A percentile compares a stretch with the other conserved stretches of the same genome.
Evolutionary conservation across 257 asterid species (phyloP).

Genomic region (Scutellaria barbata): DNA sequence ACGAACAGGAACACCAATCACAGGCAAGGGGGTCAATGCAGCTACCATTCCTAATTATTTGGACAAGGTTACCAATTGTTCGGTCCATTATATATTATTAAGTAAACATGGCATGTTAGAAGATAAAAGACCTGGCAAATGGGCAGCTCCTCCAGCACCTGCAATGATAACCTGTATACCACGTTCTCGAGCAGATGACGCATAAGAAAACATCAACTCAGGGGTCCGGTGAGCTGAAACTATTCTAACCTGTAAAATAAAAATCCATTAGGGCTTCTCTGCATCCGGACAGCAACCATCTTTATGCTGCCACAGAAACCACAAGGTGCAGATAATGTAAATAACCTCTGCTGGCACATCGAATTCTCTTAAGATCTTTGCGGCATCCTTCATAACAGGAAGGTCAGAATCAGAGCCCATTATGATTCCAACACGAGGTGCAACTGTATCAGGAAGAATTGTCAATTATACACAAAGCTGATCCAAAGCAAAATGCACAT

Average conservation of each 20-base stretch:
- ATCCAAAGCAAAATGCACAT: conserved; percentile 9
- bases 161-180: conserved; percentile 96
- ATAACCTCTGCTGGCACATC: conserved; percentile 85
- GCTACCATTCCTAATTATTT: conserved; percentile 87
- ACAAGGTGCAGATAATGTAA: conserved; percentile 16
- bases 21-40: conserved; percentile 95
- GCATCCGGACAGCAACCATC: neutral
- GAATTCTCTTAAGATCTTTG: conserved; percentile 76
- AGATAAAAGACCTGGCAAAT: conserved; percentile 75
- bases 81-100: neutral
- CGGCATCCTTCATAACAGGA: conserved; percentile 99
- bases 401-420: conserved; percentile 99
- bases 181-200: conserved; percentile 83
- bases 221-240: conserved; percentile 99
- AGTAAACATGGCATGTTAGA: conserved; percentile 4
- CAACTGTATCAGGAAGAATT: conserved; percentile 46
- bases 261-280: neutral
- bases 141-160: conserved; percentile 99
- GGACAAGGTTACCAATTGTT: conserved; percentile 22
- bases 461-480: conserved; percentile 7
- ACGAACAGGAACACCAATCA: conserved; percentile 97
- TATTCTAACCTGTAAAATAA: conserved; percentile 72
- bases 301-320: neutral
- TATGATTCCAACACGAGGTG: conserved; percentile 92
- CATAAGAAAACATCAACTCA: conserved; percentile 79